phyloP scores from a whole-genome alignment of 1,139 yeast species.

The Geotrichum reessii region DNA sequence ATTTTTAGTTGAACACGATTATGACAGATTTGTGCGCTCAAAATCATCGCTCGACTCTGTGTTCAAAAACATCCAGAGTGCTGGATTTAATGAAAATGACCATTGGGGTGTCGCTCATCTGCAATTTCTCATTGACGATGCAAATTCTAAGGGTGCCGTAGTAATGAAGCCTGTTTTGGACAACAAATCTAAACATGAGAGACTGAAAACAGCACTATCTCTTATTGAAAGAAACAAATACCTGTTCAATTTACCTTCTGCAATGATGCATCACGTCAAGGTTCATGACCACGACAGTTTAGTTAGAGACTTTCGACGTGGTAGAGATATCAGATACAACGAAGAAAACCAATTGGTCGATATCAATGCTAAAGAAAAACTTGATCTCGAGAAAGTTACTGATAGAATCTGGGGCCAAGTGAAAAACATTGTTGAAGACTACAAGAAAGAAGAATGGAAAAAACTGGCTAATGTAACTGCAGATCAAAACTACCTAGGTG shows the following conservation, averaged over 20 bases:
- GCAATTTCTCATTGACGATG: conserved; percentile 34
- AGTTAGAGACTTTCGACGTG: conserved; percentile 62
- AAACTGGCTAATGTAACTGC: conserved; percentile 44
- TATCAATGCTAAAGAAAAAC: conserved; percentile 3
- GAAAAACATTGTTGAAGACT: conserved; percentile 56
- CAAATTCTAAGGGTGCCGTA: conserved; percentile 48
- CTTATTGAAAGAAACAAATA: conserved; percentile 57
- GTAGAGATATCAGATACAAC: conserved; percentile 39
- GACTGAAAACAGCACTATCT: conserved; percentile 54
- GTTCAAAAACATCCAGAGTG: conserved; percentile 44
- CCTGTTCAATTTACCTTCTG: conserved; percentile 68
- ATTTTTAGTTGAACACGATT: conserved; percentile 65
- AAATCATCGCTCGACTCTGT: conserved; percentile 62
- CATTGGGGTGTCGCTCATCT: conserved; percentile 35
- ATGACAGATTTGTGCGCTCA: conserved; percentile 65
- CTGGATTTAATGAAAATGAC: conserved; percentile 39
- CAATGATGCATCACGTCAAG: conserved; percentile 48
- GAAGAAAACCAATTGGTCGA: conserved; percentile 19
- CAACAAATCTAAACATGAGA: conserved; percentile 53
- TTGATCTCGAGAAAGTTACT: conserved; percentile 31
- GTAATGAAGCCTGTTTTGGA: conserved; percentile 73
- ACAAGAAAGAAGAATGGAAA: conserved; percentile 58
- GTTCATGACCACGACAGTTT: conserved; percentile 65
- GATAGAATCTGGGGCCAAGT: conserved; percentile 64
- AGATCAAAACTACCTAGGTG: conserved; percentile 47